Conservation (phyloP, 768 basidiomycete genomes). For the Melanogaster broomeanus region DNA sequence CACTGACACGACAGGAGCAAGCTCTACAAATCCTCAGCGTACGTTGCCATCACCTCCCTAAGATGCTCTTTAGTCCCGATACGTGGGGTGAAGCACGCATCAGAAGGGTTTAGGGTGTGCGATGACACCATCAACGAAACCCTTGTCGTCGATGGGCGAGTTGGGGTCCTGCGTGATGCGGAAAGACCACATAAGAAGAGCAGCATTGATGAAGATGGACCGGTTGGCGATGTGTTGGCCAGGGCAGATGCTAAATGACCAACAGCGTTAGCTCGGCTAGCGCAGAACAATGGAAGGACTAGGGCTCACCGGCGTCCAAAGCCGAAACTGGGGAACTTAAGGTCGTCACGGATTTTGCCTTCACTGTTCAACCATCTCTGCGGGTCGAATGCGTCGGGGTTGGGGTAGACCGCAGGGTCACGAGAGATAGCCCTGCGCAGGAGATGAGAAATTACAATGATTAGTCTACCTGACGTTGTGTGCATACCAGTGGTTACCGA, state of each 20-base stretch:
- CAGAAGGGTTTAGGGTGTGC: slow-evolving; percentile 65
- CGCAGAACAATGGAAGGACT: background rate
- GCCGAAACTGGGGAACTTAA: slow-evolving; percentile 56
- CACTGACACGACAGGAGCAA: background rate
- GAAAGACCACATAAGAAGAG: slow-evolving; percentile 68
- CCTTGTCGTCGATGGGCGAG: slow-evolving; percentile 58
- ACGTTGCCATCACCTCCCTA: slow-evolving; percentile 28
- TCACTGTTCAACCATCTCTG: slow-evolving; percentile 51
- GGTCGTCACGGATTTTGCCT: slow-evolving; percentile 48
- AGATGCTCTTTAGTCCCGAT: slow-evolving; percentile 22
- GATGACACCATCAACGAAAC: slow-evolving; percentile 65
- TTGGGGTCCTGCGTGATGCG: slow-evolving; percentile 49
- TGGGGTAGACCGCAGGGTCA: slow-evolving; percentile 57
- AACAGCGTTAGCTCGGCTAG: background rate
- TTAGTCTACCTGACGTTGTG: background rate
- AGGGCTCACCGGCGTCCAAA: slow-evolving; percentile 46
- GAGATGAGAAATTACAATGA: background rate
- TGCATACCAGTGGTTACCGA: slow-evolving; percentile 38
- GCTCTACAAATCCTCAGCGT: slow-evolving; percentile 18
- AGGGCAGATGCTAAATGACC: slow-evolving; percentile 55
- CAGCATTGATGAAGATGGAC: slow-evolving; percentile 67
- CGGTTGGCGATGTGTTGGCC: slow-evolving; percentile 62
- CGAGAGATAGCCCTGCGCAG: slow-evolving; percentile 50
- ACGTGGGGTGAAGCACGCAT: slow-evolving; percentile 55
- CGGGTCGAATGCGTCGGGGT: slow-evolving; percentile 61